These are phyloP conservation scores for Boletus patriciae DNA, from an alignment of 768 basidiomycete genomes.

Conservation along the genomic window DNA sequence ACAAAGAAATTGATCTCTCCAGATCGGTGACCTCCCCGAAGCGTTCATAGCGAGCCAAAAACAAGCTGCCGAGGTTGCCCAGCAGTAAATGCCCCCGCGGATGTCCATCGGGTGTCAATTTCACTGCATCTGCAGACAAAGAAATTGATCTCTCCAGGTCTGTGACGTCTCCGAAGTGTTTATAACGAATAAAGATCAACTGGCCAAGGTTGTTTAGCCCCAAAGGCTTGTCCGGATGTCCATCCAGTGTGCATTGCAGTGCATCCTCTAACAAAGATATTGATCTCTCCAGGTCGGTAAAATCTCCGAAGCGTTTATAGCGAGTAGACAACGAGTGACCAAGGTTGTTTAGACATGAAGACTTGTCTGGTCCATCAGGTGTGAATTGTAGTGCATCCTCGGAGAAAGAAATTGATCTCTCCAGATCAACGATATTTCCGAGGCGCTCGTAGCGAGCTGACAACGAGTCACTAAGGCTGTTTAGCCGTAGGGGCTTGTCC, in stretches of 20 bases:
- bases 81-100: background rate
- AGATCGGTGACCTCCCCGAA: background rate
- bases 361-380: background rate
- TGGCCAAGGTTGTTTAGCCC: background rate
- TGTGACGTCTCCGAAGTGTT: too few species aligned
- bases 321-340: background rate
- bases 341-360: background rate
- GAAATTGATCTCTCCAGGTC: too few species aligned
- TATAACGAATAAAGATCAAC: too few species aligned
- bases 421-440: background rate
- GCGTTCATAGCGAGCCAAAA: too few species aligned
- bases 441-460: background rate
- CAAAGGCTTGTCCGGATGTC: background rate
- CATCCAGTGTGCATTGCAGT: background rate
- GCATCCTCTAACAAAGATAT: background rate
- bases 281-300: background rate
- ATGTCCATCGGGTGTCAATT: background rate
- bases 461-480: background rate
- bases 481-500: background rate
- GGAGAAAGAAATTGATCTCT: background rate
- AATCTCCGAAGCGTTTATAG: background rate
- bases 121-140: too few species aligned
- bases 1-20: background rate
- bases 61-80: too few species aligned
- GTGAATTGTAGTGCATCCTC: background rate